phyloP scores from a whole-genome alignment of 2,329 filamentous ascomycete species.

The Paraphoma chrysanthemicola region DNA sequence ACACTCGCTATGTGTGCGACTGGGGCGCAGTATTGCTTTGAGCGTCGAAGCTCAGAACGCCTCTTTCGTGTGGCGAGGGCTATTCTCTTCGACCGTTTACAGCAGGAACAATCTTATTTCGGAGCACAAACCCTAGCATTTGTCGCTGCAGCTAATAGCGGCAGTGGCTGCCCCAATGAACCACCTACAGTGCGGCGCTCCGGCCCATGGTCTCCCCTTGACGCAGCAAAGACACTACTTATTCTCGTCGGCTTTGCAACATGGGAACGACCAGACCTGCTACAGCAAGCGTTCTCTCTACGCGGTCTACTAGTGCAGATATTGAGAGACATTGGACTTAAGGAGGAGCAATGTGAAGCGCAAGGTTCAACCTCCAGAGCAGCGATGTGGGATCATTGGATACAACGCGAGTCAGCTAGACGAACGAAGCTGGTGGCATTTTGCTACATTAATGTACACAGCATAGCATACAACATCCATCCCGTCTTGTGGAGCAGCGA shows the following conservation, averaged over 20 bases:
- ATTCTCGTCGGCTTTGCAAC: slow-evolving; percentile 41
- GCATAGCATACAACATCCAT: slow-evolving; percentile 40
- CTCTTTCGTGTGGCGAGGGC: slow-evolving; percentile 39
- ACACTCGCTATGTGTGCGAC: slow-evolving; percentile 42
- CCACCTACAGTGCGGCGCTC: slow-evolving; percentile 12
- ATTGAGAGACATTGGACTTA: slow-evolving; percentile 36
- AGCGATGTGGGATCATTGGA: slow-evolving; percentile 39
- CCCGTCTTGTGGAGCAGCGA: slow-evolving; percentile 39
- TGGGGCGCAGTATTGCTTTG: slow-evolving; percentile 45
- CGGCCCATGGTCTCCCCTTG: slow-evolving; percentile 35
- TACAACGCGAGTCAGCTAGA: slow-evolving; percentile 33
- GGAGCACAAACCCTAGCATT: slow-evolving; percentile 31
- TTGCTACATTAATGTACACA: slow-evolving; percentile 43
- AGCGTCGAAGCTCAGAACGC: slow-evolving; percentile 34
- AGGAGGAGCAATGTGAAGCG: slow-evolving; percentile 19
- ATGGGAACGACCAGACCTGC: slow-evolving; percentile 38
- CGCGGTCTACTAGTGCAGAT: slow-evolving; percentile 34
- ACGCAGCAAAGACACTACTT: slow-evolving; percentile 37
- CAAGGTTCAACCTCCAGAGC: slow-evolving; percentile 23
- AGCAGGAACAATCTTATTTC: slow-evolving; percentile 32
- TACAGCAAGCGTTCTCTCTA: slow-evolving; percentile 40
- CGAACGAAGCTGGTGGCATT: slow-evolving; percentile 42
- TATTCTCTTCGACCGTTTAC: slow-evolving; percentile 35
- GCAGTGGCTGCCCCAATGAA: slow-evolving; percentile 10
- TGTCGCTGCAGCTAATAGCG: slow-evolving; percentile 14